Evolutionary conservation across 345 rosid genomes (phyloP), one percentile per base, ranked within the genome.

Genomic region (Anastatica hierochuntica): DNA sequence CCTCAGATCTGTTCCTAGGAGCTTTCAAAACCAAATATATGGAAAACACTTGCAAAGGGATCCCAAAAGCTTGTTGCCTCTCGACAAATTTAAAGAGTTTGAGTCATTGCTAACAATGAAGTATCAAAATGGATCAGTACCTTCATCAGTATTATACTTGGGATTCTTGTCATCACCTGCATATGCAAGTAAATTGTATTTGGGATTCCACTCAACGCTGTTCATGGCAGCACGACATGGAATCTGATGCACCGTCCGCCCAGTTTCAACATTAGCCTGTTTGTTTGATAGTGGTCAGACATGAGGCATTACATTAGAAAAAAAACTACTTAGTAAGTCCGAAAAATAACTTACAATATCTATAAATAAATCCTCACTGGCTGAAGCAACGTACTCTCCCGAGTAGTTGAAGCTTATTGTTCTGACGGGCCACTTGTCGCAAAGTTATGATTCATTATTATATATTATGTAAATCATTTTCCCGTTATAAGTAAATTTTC

Each of bases 191-290:
- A 92, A 74, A 72, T 88, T 92, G 70, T 72, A 77, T 53, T 83
- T 88, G 45, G 95, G 97, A 71, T 88, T 92, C 98, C 98, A 88
- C 66, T 92, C 97, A 14, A 92, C 97, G 4, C 96, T 92, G 45
- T 92, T 92, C 98, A 88, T 85, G 8, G 96, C 96, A 42, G 95
- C 95, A 10, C 95, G 77, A n/a, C 95, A 80, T 36, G 95, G 96
- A 56, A 92, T 88, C 73, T 92, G 96, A 68, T 87, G 95, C 55
- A 88, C 75, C 0, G 85, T 74, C 58, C 97, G 72, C 29, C 98
- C 98, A 1, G 85, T 83, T 35, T 85, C 77, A 60, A 88, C 90
- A 74, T 83, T 83, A 29, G 99, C 80, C 99, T 92, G 73, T 76
- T 73, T 58, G 48, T 39, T 24, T 62, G 27, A 17, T 19, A 42